phyloP scores from a whole-genome alignment of 2,329 filamentous ascomycete species.

The Aspergillus chevalieri region DNA sequence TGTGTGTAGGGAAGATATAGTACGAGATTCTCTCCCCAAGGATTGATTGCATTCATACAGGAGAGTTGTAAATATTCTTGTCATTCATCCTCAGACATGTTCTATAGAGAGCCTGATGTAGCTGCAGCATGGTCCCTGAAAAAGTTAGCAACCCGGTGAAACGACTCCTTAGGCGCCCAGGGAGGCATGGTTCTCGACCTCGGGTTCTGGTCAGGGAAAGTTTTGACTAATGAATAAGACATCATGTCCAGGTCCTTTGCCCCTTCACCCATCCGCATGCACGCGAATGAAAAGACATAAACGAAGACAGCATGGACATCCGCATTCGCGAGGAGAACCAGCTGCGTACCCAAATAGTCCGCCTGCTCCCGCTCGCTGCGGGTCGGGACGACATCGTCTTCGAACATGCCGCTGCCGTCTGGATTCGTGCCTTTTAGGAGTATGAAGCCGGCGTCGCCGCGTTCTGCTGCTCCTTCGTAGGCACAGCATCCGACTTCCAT shows the following conservation, averaged over 20 bases:
- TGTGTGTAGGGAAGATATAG: no score
- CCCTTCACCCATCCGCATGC: conserved; percentile 5
- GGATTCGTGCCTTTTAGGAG: conserved; percentile 9
- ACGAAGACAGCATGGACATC: conserved; percentile 8
- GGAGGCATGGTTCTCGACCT: conserved; percentile 6
- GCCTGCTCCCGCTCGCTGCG: conserved; percentile 11
- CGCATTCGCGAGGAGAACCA: conserved; percentile 6
- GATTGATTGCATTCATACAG: no score
- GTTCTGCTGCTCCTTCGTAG: conserved; percentile 8
- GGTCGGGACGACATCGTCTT: conserved; percentile 8
- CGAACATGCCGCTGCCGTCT: conserved; percentile 10
- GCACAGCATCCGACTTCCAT: conserved; percentile 12
- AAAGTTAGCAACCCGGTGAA: conserved; percentile 4
- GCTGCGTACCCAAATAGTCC: conserved; percentile 8
- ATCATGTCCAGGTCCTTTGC: conserved; percentile 9
- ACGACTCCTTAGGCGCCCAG: conserved; percentile 10
- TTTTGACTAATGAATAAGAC: conserved; percentile 12
- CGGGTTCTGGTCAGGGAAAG: conserved; percentile 3
- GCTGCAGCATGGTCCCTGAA: conserved; percentile 1
- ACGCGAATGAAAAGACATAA: conserved; percentile 10
- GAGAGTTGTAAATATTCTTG: no score
- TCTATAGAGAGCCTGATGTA: not conserved
- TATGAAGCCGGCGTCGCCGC: conserved; percentile 9
- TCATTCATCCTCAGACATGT: no score
- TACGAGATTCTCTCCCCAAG: no score